Evolutionary conservation across 1,284 basidiomycete genomes (phyloP).

Genomic region (Stygiomarasmius scandens): DNA sequence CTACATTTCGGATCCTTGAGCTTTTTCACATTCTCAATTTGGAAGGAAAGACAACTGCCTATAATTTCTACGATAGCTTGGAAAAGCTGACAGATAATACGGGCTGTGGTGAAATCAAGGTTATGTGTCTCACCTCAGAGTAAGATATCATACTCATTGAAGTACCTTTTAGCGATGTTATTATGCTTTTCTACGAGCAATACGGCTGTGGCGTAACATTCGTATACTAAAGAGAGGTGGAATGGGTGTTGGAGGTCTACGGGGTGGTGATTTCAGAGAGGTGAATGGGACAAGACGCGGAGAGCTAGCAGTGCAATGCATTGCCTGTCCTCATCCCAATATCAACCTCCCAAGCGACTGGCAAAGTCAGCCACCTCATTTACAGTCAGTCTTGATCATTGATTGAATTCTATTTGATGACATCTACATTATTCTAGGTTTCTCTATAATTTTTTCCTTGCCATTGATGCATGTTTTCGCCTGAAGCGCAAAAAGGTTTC

Average conservation of each 20-base stretch:
- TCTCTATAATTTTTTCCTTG: background rate
- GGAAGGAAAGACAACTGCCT: conserved; percentile 2
- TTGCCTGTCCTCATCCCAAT: conserved; percentile 12
- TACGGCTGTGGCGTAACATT: conserved; percentile 7
- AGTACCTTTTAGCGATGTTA: conserved; percentile 17
- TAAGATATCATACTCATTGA: background rate
- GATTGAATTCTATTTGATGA: background rate
- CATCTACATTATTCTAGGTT: background rate
- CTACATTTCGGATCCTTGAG: conserved; percentile 12
- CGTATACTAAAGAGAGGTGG: conserved; percentile 9
- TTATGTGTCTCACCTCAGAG: background rate
- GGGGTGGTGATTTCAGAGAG: background rate
- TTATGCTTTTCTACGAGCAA: conserved; percentile 2
- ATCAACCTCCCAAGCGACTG: conserved; percentile 11
- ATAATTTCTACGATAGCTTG: conserved; percentile 21
- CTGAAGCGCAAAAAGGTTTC: conserved; percentile 5
- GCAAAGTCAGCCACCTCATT: conserved; percentile 7
- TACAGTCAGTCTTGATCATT: conserved; percentile 17
- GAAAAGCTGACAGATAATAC: conserved; percentile 3
- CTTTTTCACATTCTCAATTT: conserved; percentile 18
- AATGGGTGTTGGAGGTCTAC: conserved; percentile 1
- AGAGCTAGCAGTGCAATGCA: conserved; percentile 9
- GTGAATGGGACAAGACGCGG: background rate
- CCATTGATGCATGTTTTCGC: conserved; percentile 1
- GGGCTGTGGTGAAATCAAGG: background rate